Evolutionary conservation across 164 flowering plant genomes (phyloP).

Genomic region (Dillenia turbinata): DNA sequence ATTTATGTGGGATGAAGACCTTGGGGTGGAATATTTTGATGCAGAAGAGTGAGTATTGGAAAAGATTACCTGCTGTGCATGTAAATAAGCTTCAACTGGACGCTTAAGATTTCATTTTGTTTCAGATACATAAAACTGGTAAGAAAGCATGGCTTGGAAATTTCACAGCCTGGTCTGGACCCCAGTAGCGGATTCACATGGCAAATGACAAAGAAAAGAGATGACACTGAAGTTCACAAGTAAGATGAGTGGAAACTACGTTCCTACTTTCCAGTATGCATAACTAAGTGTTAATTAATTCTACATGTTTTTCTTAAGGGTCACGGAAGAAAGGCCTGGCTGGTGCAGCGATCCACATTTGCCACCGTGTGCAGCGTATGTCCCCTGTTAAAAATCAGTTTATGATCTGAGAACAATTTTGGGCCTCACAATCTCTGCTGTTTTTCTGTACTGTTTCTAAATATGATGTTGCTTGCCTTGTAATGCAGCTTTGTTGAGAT

Average conservation of each 20-base stretch:
- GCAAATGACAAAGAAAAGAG: conserved; percentile 88
- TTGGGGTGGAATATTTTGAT: conserved; percentile 86
- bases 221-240: conserved; percentile 85
- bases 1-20: conserved; percentile 98
- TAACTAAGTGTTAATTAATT: background rate
- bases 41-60: conserved; percentile 67
- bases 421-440: no score
- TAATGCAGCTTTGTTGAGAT: conserved; percentile 67
- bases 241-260: conserved; percentile 23
- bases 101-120: background rate
- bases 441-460: no score
- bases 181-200: conserved; percentile 58
- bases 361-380: conserved; percentile 99
- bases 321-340: conserved; percentile 64
- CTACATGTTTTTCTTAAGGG: conserved; percentile 32
- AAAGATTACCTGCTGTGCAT: background rate
- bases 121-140: conserved; percentile 72
- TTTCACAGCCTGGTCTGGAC: conserved; percentile 90
- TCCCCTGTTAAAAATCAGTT: background rate
- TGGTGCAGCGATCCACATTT: conserved; percentile 70
- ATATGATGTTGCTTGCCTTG: background rate
- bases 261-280: no score
- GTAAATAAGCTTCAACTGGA: background rate
- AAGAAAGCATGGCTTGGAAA: conserved; percentile 85
- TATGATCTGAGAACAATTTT: background rate